A percentile compares a stretch with the other conserved stretches of the same genome.
Evolutionary conservation across 495 filamentous ascomycete species (phyloP).

Genomic region (Penicillium parvum): DNA sequence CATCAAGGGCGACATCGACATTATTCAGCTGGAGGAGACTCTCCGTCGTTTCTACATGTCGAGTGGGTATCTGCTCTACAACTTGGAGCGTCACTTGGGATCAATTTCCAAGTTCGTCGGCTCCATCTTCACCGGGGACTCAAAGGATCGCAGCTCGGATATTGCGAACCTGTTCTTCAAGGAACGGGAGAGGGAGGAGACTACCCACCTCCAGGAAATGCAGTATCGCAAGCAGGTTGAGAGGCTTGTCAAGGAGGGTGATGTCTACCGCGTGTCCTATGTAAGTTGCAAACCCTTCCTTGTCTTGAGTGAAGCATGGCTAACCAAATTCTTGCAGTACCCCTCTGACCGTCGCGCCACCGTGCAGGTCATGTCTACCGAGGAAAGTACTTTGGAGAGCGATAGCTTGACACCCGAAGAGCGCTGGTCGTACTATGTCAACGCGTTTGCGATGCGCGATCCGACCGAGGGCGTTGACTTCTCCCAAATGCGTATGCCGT

Average conservation of each 20-base stretch:
- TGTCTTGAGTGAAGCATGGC: background rate
- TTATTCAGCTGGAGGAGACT: slow-evolving; percentile 76
- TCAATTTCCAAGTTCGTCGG: slow-evolving; percentile 71
- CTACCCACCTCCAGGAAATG: slow-evolving; percentile 78
- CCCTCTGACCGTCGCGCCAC: slow-evolving; percentile 55
- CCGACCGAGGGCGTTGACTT: slow-evolving; percentile 80
- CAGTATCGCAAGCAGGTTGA: slow-evolving; percentile 83
- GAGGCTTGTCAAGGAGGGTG: slow-evolving; percentile 80
- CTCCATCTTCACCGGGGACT: slow-evolving; percentile 69
- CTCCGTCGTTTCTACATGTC: slow-evolving; percentile 84
- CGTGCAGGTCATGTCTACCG: slow-evolving; percentile 68
- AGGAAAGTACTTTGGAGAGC: slow-evolving; percentile 74
- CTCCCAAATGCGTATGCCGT: slow-evolving; percentile 59
- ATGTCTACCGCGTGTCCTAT: slow-evolving; percentile 79
- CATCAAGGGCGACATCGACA: slow-evolving; percentile 70
- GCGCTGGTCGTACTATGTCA: slow-evolving; percentile 89
- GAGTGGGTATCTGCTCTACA: slow-evolving; percentile 86
- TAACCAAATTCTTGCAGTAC: slow-evolving; percentile 39
- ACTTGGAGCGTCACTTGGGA: slow-evolving; percentile 76
- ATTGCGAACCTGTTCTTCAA: slow-evolving; percentile 78
- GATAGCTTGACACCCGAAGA: slow-evolving; percentile 53
- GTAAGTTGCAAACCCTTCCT: slow-evolving; percentile 55
- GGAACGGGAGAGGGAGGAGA: slow-evolving; percentile 73
- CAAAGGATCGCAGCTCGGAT: slow-evolving; percentile 85
- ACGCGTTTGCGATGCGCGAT: slow-evolving; percentile 80